Evolutionary conservation across 495 filamentous ascomycete species (phyloP).

Genomic region (Cudoniella acicularis): DNA sequence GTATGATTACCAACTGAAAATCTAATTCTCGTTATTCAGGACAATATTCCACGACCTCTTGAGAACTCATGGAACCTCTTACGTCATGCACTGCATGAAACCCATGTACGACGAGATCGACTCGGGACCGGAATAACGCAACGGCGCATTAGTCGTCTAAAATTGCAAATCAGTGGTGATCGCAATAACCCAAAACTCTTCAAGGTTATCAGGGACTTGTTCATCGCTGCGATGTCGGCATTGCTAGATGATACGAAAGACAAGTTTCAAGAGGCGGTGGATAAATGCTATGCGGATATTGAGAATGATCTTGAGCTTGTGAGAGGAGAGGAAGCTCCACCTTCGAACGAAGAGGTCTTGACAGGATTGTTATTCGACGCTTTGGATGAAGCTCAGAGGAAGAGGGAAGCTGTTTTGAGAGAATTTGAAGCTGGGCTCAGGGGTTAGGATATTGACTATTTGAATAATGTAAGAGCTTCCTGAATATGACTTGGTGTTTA

Average conservation of each 20-base stretch:
- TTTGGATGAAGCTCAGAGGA: too few relatives aligned
- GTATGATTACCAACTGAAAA: not conserved
- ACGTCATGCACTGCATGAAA: conserved; percentile 3
- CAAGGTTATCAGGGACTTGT: conserved; percentile 6
- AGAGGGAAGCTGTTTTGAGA: too few relatives aligned
- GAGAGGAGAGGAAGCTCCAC: conserved; percentile 1
- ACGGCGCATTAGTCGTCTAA: not conserved
- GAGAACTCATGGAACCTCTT: conserved; percentile 5
- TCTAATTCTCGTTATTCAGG: conserved; percentile 1
- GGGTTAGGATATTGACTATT: too few relatives aligned
- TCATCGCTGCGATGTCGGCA: not conserved
- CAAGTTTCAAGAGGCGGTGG: not conserved
- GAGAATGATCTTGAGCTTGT: conserved; percentile 2
- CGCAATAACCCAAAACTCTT: conserved; percentile 6
- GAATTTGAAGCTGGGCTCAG: too few relatives aligned
- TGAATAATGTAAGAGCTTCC: too few relatives aligned
- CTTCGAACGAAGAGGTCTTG: too few relatives aligned
- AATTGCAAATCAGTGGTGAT: conserved; percentile 2
- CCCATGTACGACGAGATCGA: conserved; percentile 1
- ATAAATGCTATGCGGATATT: conserved; percentile 4
- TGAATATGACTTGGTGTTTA: too few relatives aligned
- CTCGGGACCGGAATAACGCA: not conserved
- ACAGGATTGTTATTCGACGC: too few relatives aligned
- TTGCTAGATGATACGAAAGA: not conserved
- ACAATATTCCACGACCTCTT: conserved; percentile 8